Conservation (phyloP, 2,329 filamentous ascomycete genomes). For the Aquanectria penicillioides region DNA sequence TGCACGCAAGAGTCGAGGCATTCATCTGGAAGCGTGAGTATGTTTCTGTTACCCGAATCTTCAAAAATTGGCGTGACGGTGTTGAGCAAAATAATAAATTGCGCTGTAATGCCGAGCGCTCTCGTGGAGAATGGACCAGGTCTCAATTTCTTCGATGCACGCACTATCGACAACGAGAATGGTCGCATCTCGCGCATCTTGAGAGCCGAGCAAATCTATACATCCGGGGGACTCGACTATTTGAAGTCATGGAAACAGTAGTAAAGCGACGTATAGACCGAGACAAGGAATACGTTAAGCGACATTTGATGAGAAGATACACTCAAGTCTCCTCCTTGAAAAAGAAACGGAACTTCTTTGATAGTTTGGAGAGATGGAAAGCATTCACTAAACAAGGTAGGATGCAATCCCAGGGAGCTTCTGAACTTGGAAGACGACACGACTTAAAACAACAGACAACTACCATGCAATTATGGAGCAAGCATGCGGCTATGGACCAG, state of each 20-base stretch:
- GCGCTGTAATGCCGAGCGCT: conserved; percentile 30
- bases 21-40: conserved; percentile 48
- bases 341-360: conserved; percentile 47
- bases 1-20: conserved; percentile 46
- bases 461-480: conserved; percentile 34
- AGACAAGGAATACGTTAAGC: conserved; percentile 44
- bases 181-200: conserved; percentile 32
- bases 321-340: conserved; percentile 46
- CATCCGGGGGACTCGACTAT: conserved; percentile 41
- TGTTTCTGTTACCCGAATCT: conserved; percentile 37
- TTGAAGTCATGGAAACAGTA: conserved; percentile 40
- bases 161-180: conserved; percentile 17
- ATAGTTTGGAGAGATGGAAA: conserved; percentile 45
- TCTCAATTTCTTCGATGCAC: conserved; percentile 23
- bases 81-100: conserved; percentile 33
- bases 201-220: conserved; percentile 44
- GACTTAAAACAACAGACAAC: conserved; percentile 20
- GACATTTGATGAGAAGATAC: conserved; percentile 48
- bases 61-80: conserved; percentile 44
- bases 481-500: conserved; percentile 28
- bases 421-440: conserved; percentile 24
- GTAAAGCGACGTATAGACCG: conserved; percentile 39
- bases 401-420: conserved; percentile 27
- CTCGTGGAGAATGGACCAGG: conserved; percentile 27
- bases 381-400: conserved; percentile 21